These are phyloP conservation scores for Solanum boliviense DNA, from an alignment of 257 asterid species.

Conservation along the genomic window DNA sequence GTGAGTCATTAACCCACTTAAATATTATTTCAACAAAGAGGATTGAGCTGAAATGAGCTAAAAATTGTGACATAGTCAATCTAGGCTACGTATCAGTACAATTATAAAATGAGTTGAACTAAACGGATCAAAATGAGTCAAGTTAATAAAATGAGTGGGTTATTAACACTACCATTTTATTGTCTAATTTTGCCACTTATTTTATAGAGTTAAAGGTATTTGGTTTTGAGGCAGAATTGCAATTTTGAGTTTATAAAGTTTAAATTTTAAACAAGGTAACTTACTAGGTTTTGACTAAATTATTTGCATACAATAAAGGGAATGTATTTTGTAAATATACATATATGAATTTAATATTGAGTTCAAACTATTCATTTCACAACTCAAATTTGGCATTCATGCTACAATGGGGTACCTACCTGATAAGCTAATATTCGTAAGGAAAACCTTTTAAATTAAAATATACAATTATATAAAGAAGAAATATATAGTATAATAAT, in stretches of 20 bases:
- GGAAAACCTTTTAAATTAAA: not conserved
- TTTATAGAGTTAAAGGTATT: not conserved
- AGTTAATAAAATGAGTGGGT: too few species aligned
- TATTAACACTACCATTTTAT: not conserved
- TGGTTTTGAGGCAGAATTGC: not conserved
- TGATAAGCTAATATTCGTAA: not conserved
- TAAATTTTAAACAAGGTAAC: not conserved
- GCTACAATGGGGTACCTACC: not conserved
- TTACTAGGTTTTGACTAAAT: not conserved
- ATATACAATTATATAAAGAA: too few species aligned
- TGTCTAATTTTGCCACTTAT: not conserved
- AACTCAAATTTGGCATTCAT: not conserved
- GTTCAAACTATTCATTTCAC: too few species aligned
- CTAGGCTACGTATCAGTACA: not conserved
- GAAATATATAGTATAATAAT: too few species aligned
- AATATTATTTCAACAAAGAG: rapidly evolving
- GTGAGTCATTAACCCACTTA: not conserved
- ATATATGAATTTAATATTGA: not conserved
- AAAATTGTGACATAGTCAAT: not conserved
- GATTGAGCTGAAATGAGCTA: too few species aligned
- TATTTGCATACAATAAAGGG: not conserved
- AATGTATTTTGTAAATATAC: not conserved
- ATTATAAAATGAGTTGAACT: not conserved
- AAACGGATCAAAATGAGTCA: not conserved
- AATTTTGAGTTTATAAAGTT: too few species aligned